These are phyloP conservation scores for Hortaea werneckii DNA, from an alignment of 2,329 filamentous ascomycete genomes.

Conservation along the genomic window DNA sequence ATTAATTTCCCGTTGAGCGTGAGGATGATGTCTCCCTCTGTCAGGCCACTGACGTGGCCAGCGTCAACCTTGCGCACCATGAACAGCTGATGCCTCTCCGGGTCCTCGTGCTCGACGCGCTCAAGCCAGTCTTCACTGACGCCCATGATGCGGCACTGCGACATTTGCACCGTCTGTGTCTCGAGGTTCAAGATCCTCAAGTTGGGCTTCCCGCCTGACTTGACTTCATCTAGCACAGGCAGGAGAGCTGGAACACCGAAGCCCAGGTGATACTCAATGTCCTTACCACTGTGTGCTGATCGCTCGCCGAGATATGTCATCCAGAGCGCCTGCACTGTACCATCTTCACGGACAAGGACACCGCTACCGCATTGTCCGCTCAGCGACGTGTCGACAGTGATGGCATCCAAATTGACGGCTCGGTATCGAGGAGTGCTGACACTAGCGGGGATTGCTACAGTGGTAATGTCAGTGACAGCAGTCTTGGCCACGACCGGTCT, in stretches of 20 bases:
- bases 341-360: conserved; percentile 79
- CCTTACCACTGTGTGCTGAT: conserved; percentile 64
- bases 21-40: conserved; percentile 87
- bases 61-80: conserved; percentile 89
- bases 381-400: conserved; percentile 89
- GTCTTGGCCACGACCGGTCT: conserved; percentile 90
- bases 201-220: conserved; percentile 65
- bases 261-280: conserved; percentile 93
- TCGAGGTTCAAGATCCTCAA: conserved; percentile 89
- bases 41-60: conserved; percentile 52
- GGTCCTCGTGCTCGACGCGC: conserved; percentile 78
- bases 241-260: conserved; percentile 80
- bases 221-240: conserved; percentile 79
- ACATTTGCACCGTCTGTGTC: conserved; percentile 92
- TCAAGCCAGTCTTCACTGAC: conserved; percentile 93
- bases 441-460: conserved; percentile 91
- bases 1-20: conserved; percentile 86
- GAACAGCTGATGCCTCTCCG: conserved; percentile 89
- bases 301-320: conserved; percentile 92
- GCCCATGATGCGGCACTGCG: conserved; percentile 92
- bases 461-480: conserved; percentile 91
- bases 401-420: conserved; percentile 90
- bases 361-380: conserved; percentile 89
- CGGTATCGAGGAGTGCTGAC: conserved; percentile 84
- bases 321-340: conserved; percentile 91